Evolutionary conservation across 495 filamentous ascomycete genomes (phyloP).

Genomic region (Penicillium manginii): DNA sequence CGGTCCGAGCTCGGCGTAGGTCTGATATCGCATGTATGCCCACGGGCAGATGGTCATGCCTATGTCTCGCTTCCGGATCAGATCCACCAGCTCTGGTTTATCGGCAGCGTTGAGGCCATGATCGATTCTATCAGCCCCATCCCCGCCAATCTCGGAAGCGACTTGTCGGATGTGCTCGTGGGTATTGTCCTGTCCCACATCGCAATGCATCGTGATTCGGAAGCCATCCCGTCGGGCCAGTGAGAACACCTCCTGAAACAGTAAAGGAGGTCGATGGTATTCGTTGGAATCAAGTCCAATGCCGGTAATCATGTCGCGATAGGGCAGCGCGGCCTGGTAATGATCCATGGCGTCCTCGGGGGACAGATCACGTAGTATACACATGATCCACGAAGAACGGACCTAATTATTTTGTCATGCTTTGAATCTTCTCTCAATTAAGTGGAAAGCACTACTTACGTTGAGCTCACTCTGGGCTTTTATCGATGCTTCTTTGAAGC

Average conservation of each 20-base stretch:
- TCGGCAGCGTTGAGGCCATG: background rate
- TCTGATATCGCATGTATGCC: constrained; percentile 8
- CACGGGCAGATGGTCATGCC: constrained; percentile 6
- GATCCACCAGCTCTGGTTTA: constrained; percentile 7
- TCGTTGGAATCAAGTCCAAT: constrained; percentile 7
- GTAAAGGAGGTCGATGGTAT: constrained; percentile 4
- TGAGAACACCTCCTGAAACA: constrained; percentile 3
- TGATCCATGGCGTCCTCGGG: too few species aligned
- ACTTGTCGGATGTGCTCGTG: constrained; percentile 8
- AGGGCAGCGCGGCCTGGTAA: too few species aligned
- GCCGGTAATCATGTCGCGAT: constrained; percentile 1
- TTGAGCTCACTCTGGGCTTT: too few species aligned
- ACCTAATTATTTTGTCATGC: too few species aligned
- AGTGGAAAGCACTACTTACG: too few species aligned
- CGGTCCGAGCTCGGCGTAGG: constrained; percentile 7
- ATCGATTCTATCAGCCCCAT: background rate
- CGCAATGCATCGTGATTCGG: constrained; percentile 7
- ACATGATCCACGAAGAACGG: too few species aligned
- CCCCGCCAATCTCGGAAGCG: constrained; percentile 3
- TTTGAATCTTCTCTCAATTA: too few species aligned
- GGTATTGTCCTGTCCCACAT: constrained; percentile 6
- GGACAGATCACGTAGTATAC: too few species aligned
- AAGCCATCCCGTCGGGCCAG: constrained; percentile 6
- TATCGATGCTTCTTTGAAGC: too few species aligned
- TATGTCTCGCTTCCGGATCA: constrained; percentile 7